These are phyloP conservation scores for Aspergillus sergii DNA, from an alignment of 2,329 filamentous ascomycete genomes.

Conservation along the genomic window DNA sequence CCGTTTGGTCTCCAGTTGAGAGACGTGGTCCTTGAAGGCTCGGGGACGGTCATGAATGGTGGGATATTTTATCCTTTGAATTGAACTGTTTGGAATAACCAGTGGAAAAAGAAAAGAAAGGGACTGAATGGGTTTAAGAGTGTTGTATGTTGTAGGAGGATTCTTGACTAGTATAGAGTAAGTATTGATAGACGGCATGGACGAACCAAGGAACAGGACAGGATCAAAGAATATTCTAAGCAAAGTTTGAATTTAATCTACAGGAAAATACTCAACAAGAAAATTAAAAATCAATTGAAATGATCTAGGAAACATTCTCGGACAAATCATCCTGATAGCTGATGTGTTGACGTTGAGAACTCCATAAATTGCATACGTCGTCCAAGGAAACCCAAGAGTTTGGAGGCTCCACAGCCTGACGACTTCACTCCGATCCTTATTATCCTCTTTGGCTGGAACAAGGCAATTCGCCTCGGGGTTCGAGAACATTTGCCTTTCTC, in stretches of 20 bases:
- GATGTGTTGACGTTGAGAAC: background rate
- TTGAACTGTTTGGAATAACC: background rate
- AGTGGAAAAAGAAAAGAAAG: background rate
- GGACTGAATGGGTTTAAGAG: background rate
- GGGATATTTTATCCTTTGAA: background rate
- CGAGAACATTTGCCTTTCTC: conserved; percentile 7
- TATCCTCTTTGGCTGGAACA: conserved; percentile 13
- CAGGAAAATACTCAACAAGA: too few relatives aligned
- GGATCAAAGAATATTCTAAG: background rate
- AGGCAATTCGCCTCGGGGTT: background rate
- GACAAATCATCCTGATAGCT: background rate
- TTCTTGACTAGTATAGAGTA: background rate
- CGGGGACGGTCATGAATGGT: background rate
- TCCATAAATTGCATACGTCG: background rate
- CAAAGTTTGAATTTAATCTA: too few relatives aligned
- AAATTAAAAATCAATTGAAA: background rate
- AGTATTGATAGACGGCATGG: background rate
- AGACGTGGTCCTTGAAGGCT: background rate
- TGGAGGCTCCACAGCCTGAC: conserved; percentile 19
- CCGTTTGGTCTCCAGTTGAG: background rate
- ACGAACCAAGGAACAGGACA: background rate
- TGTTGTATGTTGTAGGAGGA: background rate
- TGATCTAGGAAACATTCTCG: too few relatives aligned
- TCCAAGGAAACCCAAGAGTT: background rate
- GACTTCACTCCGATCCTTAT: conserved; percentile 7